These are phyloP conservation scores for Pseudocercospora pini-densiflorae DNA, from an alignment of 2,329 filamentous ascomycete genomes.

Conservation along the genomic window DNA sequence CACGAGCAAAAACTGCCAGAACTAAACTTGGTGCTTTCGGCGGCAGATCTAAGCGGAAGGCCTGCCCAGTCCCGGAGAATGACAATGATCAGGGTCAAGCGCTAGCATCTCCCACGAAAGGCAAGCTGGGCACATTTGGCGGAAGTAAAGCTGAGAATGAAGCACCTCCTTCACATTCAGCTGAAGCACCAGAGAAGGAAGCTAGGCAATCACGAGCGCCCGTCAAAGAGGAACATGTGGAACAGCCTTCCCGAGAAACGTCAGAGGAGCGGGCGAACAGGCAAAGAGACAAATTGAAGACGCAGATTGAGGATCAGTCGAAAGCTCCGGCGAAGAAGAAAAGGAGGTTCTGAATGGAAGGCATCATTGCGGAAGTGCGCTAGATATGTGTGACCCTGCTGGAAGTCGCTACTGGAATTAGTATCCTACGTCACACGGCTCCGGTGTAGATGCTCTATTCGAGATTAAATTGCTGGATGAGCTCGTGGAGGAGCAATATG, in stretches of 20 bases:
- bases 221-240: neutral
- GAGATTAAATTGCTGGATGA: too few species aligned
- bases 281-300: slow-evolving; percentile 62
- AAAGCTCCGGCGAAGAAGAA: slow-evolving; percentile 62
- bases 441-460: neutral
- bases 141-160: slow-evolving; percentile 9
- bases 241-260: slow-evolving; percentile 40
- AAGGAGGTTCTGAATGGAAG: slow-evolving; percentile 53
- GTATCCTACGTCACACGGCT: neutral
- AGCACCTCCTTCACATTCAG: neutral
- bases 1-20: neutral
- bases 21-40: slow-evolving; percentile 15
- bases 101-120: neutral
- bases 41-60: neutral
- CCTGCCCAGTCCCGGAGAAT: neutral
- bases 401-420: too few species aligned
- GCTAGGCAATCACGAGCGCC: neutral
- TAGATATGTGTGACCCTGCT: neutral
- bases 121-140: slow-evolving; percentile 16
- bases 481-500: too few species aligned
- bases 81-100: neutral
- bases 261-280: slow-evolving; percentile 59
- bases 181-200: neutral
- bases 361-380: neutral
- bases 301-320: slow-evolving; percentile 55